Evolutionary conservation across 2,329 filamentous ascomycete genomes (phyloP).

Genomic region (Nemania sp.): DNA sequence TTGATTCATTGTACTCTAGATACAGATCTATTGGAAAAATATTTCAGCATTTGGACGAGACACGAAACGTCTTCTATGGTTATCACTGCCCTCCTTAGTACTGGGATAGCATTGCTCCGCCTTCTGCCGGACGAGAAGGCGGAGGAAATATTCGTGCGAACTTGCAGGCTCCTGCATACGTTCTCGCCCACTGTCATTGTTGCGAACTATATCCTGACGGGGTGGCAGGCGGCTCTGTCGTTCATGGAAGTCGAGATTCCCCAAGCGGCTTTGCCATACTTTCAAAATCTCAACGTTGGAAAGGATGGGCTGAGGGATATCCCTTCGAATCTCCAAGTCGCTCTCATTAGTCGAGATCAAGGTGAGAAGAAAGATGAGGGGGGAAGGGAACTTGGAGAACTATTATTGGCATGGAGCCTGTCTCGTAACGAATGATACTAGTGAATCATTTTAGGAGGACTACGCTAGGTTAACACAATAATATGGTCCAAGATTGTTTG

Average conservation of each 20-base stretch:
- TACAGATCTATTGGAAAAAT: slow-evolving; percentile 19
- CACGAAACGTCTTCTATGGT: slow-evolving; percentile 17
- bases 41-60: slow-evolving; percentile 17
- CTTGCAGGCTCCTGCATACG: slow-evolving; percentile 14
- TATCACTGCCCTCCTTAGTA: slow-evolving; percentile 9
- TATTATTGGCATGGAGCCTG: too few relatives aligned
- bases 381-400: too few relatives aligned
- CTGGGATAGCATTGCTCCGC: slow-evolving; percentile 15
- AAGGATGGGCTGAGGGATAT: too few relatives aligned
- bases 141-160: slow-evolving; percentile 9
- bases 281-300: slow-evolving; percentile 2
- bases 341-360: too few relatives aligned
- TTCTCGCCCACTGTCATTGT: slow-evolving; percentile 10
- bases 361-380: too few relatives aligned
- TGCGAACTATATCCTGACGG: slow-evolving; percentile 17
- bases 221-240: slow-evolving; percentile 20
- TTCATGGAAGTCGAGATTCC: slow-evolving; percentile 14
- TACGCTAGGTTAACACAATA: too few relatives aligned
- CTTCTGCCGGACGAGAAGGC: slow-evolving; percentile 11
- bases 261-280: slow-evolving; percentile 12
- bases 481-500: too few relatives aligned
- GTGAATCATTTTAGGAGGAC: too few relatives aligned
- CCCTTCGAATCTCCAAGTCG: too few relatives aligned
- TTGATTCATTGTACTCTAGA: slow-evolving; percentile 9
- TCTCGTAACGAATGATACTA: too few relatives aligned